Evolutionary conservation across 2,329 filamentous ascomycete genomes (phyloP), one percentile per base, ranked within the genome.

Genomic region (Penicillium hesseltinei): DNA sequence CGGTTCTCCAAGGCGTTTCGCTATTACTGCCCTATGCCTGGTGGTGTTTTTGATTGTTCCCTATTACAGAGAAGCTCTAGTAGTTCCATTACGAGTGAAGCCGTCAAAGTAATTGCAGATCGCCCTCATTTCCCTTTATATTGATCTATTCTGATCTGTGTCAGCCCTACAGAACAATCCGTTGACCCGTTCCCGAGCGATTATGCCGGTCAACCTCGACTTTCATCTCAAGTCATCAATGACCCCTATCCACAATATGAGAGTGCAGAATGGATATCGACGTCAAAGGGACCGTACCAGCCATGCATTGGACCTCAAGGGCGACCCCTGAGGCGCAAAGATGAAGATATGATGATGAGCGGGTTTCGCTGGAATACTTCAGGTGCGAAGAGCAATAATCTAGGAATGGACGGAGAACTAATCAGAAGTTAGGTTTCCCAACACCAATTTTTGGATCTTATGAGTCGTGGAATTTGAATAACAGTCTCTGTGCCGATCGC

Each of bases 231-330:
- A 7, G 31, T 57, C 8, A 54, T 54, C 23, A 52, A 58, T 23
- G 43, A 61, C 38, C 57, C 59, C 9, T 61, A 61, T 42, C 57
- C 53, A 17, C 33, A 57, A 5, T 61, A 59, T 45, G 49, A 59
- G 15, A 48, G 49, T 23, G 39, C 8, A 5, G 23, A 47, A 11
- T 56, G 53, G 59, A 45, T 19, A 11, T 43, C 48, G 1, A 35
- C 17, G 33, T 57, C 57, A 21, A 54, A 50, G 10, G 50, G 53
- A 21, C 15, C 45, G 6, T 51, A 51, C 43, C 27, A 49, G 39
- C 49, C 42, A 31, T 61, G 59, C 13, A 42, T 49, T 27, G 59
- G 59, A 27, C 57, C 59, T 1, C 35, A 45, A 17, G 57, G 57
- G 4, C n/a, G 35, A 13, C 27, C 35, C 1, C 27, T 61, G 17